These are phyloP conservation scores for Theileria annulata DNA, from an alignment of 169 alveolate species.

Conservation along the genomic window DNA sequence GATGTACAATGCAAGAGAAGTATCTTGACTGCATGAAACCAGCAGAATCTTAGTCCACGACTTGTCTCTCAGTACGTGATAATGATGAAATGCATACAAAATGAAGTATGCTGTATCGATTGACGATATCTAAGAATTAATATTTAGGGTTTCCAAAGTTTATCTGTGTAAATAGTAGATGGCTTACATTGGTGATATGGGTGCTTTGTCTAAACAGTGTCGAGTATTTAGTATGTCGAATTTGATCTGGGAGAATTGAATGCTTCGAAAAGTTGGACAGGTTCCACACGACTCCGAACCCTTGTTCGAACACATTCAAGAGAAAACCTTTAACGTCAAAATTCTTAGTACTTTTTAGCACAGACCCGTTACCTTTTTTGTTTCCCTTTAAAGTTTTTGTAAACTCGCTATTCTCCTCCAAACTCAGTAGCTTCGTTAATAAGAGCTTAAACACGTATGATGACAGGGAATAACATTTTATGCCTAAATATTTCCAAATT, in stretches of 20 bases:
- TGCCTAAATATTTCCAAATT: constrained; percentile 6
- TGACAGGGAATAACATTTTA: constrained; percentile 27
- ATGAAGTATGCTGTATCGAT: constrained; percentile 44
- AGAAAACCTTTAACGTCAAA: constrained; percentile 30
- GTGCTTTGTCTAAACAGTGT: constrained; percentile 4
- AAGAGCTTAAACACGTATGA: constrained; percentile 45
- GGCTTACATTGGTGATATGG: constrained; percentile 4
- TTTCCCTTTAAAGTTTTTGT: not conserved
- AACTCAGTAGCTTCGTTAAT: constrained; percentile 5
- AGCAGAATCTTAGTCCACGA: constrained; percentile 45
- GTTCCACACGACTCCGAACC: constrained; percentile 60
- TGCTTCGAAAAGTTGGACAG: constrained; percentile 25
- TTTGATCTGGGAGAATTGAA: constrained; percentile 34
- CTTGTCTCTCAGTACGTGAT: constrained; percentile 25
- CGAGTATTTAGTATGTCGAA: constrained; percentile 17
- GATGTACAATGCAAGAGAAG: constrained; percentile 34
- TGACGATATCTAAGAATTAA: constrained; percentile 9
- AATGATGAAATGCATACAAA: constrained; percentile 25
- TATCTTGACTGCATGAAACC: constrained; percentile 34
- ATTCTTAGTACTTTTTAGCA: not conserved
- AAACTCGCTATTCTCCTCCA: constrained; percentile 24
- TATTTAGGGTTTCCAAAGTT: not conserved
- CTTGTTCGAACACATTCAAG: constrained; percentile 44
- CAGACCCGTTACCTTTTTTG: not conserved
- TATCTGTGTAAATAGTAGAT: not conserved